phyloP scores from a whole-genome alignment of 805 yeast species.

The Torulaspora maleeae region DNA sequence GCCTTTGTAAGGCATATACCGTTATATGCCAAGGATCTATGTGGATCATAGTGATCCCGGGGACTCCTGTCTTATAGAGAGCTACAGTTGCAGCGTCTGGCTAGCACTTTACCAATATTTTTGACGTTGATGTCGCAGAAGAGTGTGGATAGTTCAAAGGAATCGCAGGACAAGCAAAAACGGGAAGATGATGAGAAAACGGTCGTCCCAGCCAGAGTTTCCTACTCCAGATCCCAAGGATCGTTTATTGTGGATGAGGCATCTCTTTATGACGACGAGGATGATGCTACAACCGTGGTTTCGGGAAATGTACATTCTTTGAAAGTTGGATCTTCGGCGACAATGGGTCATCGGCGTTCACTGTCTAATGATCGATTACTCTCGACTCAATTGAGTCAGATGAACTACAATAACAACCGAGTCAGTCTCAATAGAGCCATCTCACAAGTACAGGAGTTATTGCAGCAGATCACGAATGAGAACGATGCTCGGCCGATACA shows the following conservation, averaged over 20 bases:
- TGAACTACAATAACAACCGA: constrained; percentile 71
- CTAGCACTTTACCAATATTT: neutral
- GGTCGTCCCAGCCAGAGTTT: constrained; percentile 10
- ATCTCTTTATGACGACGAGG: constrained; percentile 12
- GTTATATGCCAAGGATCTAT: neutral
- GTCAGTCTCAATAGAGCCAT: constrained; percentile 60
- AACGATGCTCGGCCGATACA: constrained; percentile 58
- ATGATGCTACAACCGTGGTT: constrained; percentile 12
- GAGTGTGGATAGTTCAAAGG: constrained; percentile 1
- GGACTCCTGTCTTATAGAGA: neutral
- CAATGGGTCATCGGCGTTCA: constrained; percentile 9
- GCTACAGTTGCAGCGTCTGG: too few relatives aligned
- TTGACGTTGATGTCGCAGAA: constrained; percentile 7
- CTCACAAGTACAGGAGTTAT: constrained; percentile 46
- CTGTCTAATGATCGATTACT: constrained; percentile 23
- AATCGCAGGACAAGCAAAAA: neutral
- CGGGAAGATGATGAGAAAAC: constrained; percentile 11
- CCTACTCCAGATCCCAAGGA: constrained; percentile 16
- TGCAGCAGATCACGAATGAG: constrained; percentile 50
- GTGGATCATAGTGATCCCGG: neutral
- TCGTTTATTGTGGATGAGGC: constrained; percentile 15
- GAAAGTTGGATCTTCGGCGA: constrained; percentile 5
- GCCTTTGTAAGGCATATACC: neutral
- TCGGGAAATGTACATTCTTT: constrained; percentile 11
- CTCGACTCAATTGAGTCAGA: constrained; percentile 53